Conservation (phyloP, 2,329 filamentous ascomycete genomes). For the Sclerotinia borealis region DNA sequence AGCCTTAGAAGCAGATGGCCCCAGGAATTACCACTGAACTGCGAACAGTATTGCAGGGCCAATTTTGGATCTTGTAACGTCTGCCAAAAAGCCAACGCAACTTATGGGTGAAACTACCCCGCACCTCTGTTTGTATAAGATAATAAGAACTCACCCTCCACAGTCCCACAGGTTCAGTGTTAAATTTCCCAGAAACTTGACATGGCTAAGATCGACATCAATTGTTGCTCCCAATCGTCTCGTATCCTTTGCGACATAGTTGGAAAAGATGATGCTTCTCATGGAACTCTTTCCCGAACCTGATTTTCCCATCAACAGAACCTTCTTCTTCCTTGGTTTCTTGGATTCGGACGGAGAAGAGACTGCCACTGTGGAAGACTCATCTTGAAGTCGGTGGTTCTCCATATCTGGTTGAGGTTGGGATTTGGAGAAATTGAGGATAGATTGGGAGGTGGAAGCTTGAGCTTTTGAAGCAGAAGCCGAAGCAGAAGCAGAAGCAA, state of each 20-base stretch:
- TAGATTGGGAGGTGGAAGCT: background rate
- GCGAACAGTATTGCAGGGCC: background rate
- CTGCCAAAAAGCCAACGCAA: background rate
- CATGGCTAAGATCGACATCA: constrained; percentile 96
- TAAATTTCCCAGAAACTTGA: constrained; percentile 96
- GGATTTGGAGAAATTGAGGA: background rate
- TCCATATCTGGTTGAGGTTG: constrained; percentile 7
- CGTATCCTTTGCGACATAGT: constrained; percentile 96
- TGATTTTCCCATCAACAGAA: constrained; percentile 87
- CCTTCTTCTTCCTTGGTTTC: constrained; percentile 79
- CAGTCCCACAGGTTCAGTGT: constrained; percentile 99
- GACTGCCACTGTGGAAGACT: background rate
- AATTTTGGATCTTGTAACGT: background rate
- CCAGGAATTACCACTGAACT: background rate
- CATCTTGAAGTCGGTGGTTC: constrained; percentile 7
- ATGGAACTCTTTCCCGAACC: constrained; percentile 97
- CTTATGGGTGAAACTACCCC: background rate
- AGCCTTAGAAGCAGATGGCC: background rate
- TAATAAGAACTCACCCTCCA: constrained; percentile 57
- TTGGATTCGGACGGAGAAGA: constrained; percentile 17
- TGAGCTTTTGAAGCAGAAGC: constrained; percentile 2
- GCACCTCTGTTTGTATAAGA: background rate
- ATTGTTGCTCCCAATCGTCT: constrained; percentile 90
- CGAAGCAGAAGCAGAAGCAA: background rate
- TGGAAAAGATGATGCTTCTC: constrained; percentile 98